These are phyloP conservation scores for Fusarium xylarioides DNA, from an alignment of 2,329 filamentous ascomycete species.

Conservation along the genomic window DNA sequence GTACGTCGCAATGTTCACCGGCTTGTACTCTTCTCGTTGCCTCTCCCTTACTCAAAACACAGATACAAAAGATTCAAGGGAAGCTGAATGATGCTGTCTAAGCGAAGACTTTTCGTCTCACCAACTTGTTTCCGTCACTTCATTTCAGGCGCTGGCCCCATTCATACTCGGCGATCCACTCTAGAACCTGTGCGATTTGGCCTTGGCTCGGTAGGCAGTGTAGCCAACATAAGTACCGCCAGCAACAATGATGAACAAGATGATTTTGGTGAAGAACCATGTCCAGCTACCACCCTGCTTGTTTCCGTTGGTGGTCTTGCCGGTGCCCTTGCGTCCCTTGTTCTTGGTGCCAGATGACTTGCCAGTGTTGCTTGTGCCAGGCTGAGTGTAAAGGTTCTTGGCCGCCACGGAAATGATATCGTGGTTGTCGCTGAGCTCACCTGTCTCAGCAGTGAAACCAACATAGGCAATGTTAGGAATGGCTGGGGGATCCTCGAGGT, in stretches of 20 bases:
- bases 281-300: slow-evolving; percentile 64
- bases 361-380: slow-evolving; percentile 53
- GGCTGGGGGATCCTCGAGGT: slow-evolving; percentile 73
- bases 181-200: slow-evolving; percentile 67
- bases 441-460: slow-evolving; percentile 87
- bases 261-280: slow-evolving; percentile 79
- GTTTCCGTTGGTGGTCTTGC: slow-evolving; percentile 45
- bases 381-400: slow-evolving; percentile 83
- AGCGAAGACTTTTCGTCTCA: slow-evolving; percentile 13
- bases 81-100: slow-evolving; percentile 23
- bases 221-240: slow-evolving; percentile 85
- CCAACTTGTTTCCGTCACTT: slow-evolving; percentile 2
- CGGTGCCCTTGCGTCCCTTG: slow-evolving; percentile 48
- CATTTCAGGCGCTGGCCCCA: background rate
- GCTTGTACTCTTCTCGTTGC: slow-evolving; percentile 14
- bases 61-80: slow-evolving; percentile 23
- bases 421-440: slow-evolving; percentile 96
- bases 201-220: slow-evolving; percentile 79
- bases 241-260: slow-evolving; percentile 76
- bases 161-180: background rate
- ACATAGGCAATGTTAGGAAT: slow-evolving; percentile 82
- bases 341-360: slow-evolving; percentile 50
- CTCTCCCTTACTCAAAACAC: slow-evolving; percentile 25
- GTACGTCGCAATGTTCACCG: slow-evolving; percentile 23
- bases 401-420: slow-evolving; percentile 90